Evolutionary conservation across 352 stramenopile genomes (phyloP), one percentile per base, ranked within the genome.

Genomic region (Phytophthora megakarya): DNA sequence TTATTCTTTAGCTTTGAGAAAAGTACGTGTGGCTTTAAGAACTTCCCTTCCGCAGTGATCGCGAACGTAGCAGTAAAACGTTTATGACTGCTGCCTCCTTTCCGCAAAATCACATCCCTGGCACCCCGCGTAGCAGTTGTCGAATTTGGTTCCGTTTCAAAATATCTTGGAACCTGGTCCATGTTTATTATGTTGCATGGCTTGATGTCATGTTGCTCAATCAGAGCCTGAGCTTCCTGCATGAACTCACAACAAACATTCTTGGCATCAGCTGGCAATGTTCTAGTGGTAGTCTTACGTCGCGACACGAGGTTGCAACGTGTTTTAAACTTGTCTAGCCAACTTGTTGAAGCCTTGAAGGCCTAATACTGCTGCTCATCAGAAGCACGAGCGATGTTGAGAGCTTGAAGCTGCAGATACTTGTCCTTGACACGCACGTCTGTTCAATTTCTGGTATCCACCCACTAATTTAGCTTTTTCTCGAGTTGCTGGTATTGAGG

Each of bases 1-100:
- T 46, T 38, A 3, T 45, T 57, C 16, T 57, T 57, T 11, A 47
- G n/a, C 11, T 61, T 61, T 9, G 39, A 61, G n/a, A 61, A 59
- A 11, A 51, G 26, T 3, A 61, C 16, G n/a, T 51, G 52, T 12
- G 52, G 52, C 7, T 33, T 43, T 3, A 61, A 18, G 16, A 61
- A 18, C 21, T 61, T 19, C 3, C 7, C 40, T 3, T 43, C 15
- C 4, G 19, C 25, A 15, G 38, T 59, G 18, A 59, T 59, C 15
- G 25, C 16, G 23, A 59, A 59, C 2, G 50, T 59, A 18, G 50
- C 38, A 3, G 38, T 50, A 15, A 59, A 59, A 0, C 50, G 8
- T 15, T 49, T 59, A 26, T 59, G 50, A 40, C 50, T 59, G 37
- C 11, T 32, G 10, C 11, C 50, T 3, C 50, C 37, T 9, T 59